Percentiles rank a stretch among this genome's conserved stretches.
These are phyloP conservation scores for Cryptococcus amylolentus DNA, from an alignment of 1,284 basidiomycete genomes.

Conservation along the genomic window DNA sequence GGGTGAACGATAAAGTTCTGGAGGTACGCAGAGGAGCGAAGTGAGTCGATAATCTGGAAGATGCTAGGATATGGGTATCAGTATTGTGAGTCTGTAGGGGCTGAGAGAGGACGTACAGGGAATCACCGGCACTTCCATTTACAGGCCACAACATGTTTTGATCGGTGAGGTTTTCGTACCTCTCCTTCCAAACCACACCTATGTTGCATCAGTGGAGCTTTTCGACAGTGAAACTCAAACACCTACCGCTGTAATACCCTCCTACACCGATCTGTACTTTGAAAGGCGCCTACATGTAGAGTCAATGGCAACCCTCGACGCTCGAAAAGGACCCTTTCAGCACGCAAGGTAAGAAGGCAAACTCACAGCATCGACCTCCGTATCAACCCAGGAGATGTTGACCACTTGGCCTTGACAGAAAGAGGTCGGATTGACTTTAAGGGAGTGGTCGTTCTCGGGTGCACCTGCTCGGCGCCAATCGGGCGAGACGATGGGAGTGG, in stretches of 20 bases:
- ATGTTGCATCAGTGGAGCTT: no score
- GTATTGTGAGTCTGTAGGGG: not conserved
- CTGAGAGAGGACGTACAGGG: constrained; percentile 4
- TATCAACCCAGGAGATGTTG: constrained; percentile 7
- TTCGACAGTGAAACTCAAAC: no score
- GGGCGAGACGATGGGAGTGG: not conserved
- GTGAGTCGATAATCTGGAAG: constrained; percentile 10
- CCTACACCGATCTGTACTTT: constrained; percentile 9
- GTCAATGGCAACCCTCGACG: not conserved
- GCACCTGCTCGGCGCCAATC: constrained; percentile 3
- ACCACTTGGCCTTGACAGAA: constrained; percentile 1
- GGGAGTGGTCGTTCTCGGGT: constrained; percentile 7
- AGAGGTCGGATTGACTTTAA: not conserved
- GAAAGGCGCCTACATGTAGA: constrained; percentile 5
- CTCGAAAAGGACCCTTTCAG: not conserved
- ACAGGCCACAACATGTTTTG: constrained; percentile 5
- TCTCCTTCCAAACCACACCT: constrained; percentile 8
- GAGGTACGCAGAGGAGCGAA: constrained; percentile 7
- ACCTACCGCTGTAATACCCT: constrained; percentile 8
- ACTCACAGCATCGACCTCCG: constrained; percentile 8
- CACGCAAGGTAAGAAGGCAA: not conserved
- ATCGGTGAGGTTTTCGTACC: constrained; percentile 8
- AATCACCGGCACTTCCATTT: constrained; percentile 2
- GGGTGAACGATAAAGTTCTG: constrained; percentile 10
- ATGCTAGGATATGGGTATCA: not conserved